phyloP scores from a whole-genome alignment of 2,329 filamentous ascomycete genomes.

The Fusarium pininemorale region DNA sequence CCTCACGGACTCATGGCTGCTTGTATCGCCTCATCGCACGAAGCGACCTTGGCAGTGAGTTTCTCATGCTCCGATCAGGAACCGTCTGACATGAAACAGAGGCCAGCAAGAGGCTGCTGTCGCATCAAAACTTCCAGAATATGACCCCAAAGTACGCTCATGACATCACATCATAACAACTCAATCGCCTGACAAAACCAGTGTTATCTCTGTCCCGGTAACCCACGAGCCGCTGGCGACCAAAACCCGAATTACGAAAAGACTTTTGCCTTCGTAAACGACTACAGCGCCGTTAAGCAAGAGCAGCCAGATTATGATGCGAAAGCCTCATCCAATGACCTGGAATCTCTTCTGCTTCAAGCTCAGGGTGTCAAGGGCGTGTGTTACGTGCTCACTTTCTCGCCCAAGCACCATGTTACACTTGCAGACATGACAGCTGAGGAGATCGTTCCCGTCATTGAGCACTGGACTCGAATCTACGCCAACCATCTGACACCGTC shows the following conservation, averaged over 20 bases:
- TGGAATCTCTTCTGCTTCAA: slow-evolving; percentile 79
- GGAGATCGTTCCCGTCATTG: slow-evolving; percentile 83
- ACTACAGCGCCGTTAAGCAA: slow-evolving; percentile 97
- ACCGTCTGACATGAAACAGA: slow-evolving; percentile 54
- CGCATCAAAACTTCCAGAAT: slow-evolving; percentile 76
- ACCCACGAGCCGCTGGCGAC: slow-evolving; percentile 87
- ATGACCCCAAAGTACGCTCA: slow-evolving; percentile 74
- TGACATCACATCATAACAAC: slow-evolving; percentile 3
- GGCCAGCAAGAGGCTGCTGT: slow-evolving; percentile 79
- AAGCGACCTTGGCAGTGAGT: slow-evolving; percentile 98
- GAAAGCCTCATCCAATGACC: slow-evolving; percentile 58
- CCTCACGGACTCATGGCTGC: slow-evolving; percentile 86
- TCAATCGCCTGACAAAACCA: slow-evolving; percentile 47
- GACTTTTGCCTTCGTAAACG: slow-evolving; percentile 96
- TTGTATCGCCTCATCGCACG: slow-evolving; percentile 95
- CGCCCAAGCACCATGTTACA: slow-evolving; percentile 87
- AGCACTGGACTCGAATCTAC: slow-evolving; percentile 94
- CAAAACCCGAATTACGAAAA: slow-evolving; percentile 84
- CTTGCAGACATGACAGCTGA: slow-evolving; percentile 84
- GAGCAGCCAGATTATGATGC: slow-evolving; percentile 80
- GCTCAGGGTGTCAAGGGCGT: slow-evolving; percentile 91
- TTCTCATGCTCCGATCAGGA: background rate
- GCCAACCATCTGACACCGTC: slow-evolving; percentile 78
- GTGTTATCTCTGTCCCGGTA: slow-evolving; percentile 95
- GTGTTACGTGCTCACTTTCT: slow-evolving; percentile 97